These are phyloP conservation scores for Solanum sejunctum DNA, from an alignment of 257 asterid species.

Conservation along the genomic window DNA sequence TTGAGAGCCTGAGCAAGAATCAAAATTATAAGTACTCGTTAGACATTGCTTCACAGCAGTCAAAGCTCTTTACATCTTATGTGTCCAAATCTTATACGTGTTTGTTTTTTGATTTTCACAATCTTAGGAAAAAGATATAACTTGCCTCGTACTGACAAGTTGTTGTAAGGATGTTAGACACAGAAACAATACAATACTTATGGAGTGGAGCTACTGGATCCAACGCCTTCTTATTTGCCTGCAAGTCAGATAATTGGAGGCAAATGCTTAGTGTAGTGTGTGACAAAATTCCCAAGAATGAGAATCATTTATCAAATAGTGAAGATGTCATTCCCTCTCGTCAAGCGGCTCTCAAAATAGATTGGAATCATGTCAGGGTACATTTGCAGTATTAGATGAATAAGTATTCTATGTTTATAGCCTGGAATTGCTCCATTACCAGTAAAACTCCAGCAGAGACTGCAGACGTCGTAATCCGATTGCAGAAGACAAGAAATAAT, in stretches of 20 bases:
- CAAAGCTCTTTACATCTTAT: background rate
- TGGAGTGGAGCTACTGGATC: constrained; percentile 94
- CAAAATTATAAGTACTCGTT: background rate
- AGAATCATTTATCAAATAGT: background rate
- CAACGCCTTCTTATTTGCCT: constrained; percentile 69
- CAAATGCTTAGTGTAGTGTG: background rate
- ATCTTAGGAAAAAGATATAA: background rate
- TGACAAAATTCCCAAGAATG: background rate
- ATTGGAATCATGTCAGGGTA: background rate
- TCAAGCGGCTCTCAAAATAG: background rate
- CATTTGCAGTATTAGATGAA: background rate
- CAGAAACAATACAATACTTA: constrained; percentile 66
- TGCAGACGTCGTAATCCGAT: constrained; percentile 89
- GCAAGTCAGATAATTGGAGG: constrained; percentile 3
- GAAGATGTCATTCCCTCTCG: background rate
- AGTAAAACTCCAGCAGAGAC: constrained; percentile 73
- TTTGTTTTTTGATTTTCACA: background rate
- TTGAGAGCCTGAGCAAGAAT: constrained; percentile 77
- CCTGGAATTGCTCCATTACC: constrained; percentile 34
- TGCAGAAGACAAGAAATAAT: constrained; percentile 96
- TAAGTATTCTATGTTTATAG: background rate
- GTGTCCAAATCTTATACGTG: background rate
- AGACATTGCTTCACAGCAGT: background rate
- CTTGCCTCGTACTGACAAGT: constrained; percentile 95
- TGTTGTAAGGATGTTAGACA: constrained; percentile 89